Evolutionary conservation across 2,329 filamentous ascomycete species (phyloP), one percentile per base, ranked within the genome.

Genomic region (Aspergillus jensenii): DNA sequence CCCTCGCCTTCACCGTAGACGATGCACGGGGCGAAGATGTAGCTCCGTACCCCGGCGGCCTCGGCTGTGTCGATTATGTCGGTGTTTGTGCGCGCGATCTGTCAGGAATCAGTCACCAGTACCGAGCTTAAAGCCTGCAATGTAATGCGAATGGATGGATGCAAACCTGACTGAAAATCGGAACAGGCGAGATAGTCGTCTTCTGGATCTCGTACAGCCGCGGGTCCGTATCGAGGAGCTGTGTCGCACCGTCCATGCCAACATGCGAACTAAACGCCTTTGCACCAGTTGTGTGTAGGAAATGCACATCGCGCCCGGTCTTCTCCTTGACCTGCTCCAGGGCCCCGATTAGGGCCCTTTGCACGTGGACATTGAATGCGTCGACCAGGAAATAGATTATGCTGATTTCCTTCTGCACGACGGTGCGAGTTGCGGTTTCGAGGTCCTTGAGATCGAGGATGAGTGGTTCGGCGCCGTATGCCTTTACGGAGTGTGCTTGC

Each of bases 21-120:
- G 27, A 84, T 78, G 62, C 82, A 84, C 1, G 82, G 82, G 0
- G 69, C 70, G 64, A 84, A 84, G n/a, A 84, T 76, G 61, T 84
- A 84, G 56, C 74, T 78, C 31, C 70, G 71, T 3, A 84, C 79
- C 0, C 78, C 79, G 14, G 74, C 58, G 11, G 62, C 63, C 23
- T 79, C 76, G 6, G 74, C 74, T 6, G 71, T 67, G 17, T 82
- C 79, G 37, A 82, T 78, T 8, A 83, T 70, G 0, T 58, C 66
- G 39, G 69, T 74, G 57, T 82, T 83, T 74, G 72, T 27, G 82
- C 78, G 2, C 2, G 14, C 4, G 3, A 37, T 37, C 35, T 37
- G 15, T 6, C 15, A 37, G 9, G 2, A 11, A 15, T 37, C 8
- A n/a, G 5, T 37, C 15, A 37, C 5, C 6, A n/a, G 6, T n/a